Percentiles rank a stretch among this genome's conserved stretches.
Evolutionary conservation across 2,329 filamentous ascomycete genomes (phyloP).

Genomic region (Aspergillus sergii): DNA sequence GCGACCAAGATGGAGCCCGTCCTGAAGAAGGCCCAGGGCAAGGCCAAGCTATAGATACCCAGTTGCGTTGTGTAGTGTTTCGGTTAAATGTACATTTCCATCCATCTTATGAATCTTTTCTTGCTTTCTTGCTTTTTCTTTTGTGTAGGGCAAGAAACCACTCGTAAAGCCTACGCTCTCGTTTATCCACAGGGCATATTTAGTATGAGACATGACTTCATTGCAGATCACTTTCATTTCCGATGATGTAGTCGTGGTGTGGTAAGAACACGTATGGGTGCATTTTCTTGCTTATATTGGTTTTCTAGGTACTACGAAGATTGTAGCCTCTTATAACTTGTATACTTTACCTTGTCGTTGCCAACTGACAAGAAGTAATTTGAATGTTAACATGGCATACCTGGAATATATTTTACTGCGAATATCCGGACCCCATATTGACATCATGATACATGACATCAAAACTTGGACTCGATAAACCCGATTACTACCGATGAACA

Average conservation of each 20-base stretch:
- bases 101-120: neutral
- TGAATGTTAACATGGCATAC: too few species aligned
- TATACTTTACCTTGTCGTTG: neutral
- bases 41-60: slow-evolving; percentile 74
- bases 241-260: neutral
- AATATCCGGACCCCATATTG: neutral
- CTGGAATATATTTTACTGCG: neutral
- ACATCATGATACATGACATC: neutral
- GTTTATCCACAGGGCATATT: neutral
- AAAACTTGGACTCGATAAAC: neutral
- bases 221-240: neutral
- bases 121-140: neutral
- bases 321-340: neutral
- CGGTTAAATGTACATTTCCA: neutral
- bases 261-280: neutral
- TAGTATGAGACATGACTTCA: neutral
- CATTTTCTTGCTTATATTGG: too few species aligned
- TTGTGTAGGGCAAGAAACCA: neutral
- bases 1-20: slow-evolving; percentile 93
- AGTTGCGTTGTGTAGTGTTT: slow-evolving; percentile 10
- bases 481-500: neutral
- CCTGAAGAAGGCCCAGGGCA: slow-evolving; percentile 80
- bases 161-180: neutral
- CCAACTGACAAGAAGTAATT: neutral
- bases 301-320: neutral